Evolutionary conservation across 495 filamentous ascomycete genomes (phyloP), one percentile per base, ranked within the genome.

Genomic region (Aspergillus kassunensis): DNA sequence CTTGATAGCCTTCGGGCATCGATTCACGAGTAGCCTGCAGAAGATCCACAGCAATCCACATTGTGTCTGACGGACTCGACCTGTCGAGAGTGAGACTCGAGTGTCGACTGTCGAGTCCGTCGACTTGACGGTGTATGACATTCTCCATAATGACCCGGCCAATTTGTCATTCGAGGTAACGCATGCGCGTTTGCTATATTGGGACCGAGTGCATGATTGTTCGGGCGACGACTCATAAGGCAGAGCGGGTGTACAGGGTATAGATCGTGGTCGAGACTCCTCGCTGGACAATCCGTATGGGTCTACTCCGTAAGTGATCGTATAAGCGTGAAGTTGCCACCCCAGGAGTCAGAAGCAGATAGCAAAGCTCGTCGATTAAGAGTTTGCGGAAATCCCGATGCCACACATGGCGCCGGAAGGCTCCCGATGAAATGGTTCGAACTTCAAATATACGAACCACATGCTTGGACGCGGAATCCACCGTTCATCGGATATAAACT

Each of bases 41-140:
- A n/a, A 24, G n/a, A 18, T 30, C 49, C 49, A 52, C 49, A 15
- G 27, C 8, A 30, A 19, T 30, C 41, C 41, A 45, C 49, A 34
- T 34, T 1, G 49, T 46, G 31, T 15, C 16, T 16, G 16, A 23
- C 29, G 20, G 40, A 44, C 11, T 52, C 21, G 30, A 52, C 35
- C 40, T 37, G 41, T 52, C 40, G 21, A 45, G 24, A 27, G n/a
- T n/a, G n/a, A n/a, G n/a, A n/a, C n/a, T n/a, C n/a, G n/a, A n/a
- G 25, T 36, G 29, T 35, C 24, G 27, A 47, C 16, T 24, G 44
- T n/a, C n/a, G n/a, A 47, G 16, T 30, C 29, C 12, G 3, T 34
- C 11, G 11, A n/a, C n/a, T n/a, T n/a, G n/a, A n/a, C n/a, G n/a
- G n/a, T n/a, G n/a, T n/a, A n/a, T n/a, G n/a, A n/a, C n/a, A n/a